Conservation (phyloP, 2,329 filamentous ascomycete species). For the Tympanopsis confertula region DNA sequence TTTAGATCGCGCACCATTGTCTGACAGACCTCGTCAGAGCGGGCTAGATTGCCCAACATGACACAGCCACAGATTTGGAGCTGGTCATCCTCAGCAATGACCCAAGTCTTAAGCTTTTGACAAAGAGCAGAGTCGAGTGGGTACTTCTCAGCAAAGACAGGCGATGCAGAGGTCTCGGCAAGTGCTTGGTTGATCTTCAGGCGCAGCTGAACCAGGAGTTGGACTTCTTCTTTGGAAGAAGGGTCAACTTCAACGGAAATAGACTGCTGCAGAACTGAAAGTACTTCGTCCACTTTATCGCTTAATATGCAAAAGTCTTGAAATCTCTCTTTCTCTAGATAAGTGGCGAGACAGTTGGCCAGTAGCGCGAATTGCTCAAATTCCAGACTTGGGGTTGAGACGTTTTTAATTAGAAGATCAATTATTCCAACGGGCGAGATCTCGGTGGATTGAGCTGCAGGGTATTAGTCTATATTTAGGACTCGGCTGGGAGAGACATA, state of each 20-base stretch:
- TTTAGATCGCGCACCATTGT: constrained; percentile 22
- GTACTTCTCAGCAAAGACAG: constrained; percentile 21
- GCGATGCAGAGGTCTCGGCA: constrained; percentile 23
- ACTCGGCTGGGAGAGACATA: constrained; percentile 9
- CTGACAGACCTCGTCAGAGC: constrained; percentile 26
- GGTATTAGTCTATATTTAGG: constrained; percentile 3
- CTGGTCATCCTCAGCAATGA: constrained; percentile 22
- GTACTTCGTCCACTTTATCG: constrained; percentile 15
- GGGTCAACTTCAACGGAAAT: neutral
- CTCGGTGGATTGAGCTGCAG: constrained; percentile 16
- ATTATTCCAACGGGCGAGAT: neutral
- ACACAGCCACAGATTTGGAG: constrained; percentile 30
- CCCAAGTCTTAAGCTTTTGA: constrained; percentile 23
- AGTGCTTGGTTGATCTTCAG: constrained; percentile 24
- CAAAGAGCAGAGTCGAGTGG: constrained; percentile 22
- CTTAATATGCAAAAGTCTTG: constrained; percentile 20
- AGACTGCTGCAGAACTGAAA: constrained; percentile 14
- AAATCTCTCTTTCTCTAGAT: constrained; percentile 22
- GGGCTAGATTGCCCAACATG: constrained; percentile 31
- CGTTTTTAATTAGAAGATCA: neutral
- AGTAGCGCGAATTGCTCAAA: constrained; percentile 18
- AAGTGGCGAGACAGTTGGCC: constrained; percentile 16
- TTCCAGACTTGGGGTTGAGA: constrained; percentile 8
- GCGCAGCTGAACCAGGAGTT: constrained; percentile 18
- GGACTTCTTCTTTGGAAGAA: constrained; percentile 15